Conservation (phyloP, 2,329 filamentous ascomycete species). For the Dactylellina cionopaga region DNA sequence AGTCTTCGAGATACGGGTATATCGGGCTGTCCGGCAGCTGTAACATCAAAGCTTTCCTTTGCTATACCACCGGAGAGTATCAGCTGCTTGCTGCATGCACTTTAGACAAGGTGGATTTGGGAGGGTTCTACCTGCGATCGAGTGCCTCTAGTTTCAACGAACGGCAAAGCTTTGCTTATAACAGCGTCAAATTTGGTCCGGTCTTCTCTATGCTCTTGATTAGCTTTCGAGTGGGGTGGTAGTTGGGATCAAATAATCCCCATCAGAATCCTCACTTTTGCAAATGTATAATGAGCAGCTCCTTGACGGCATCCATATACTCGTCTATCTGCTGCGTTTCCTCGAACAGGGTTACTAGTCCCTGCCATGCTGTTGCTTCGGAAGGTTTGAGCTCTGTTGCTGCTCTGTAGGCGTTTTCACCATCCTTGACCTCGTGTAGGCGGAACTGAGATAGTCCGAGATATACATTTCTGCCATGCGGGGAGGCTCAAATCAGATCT, state of each 20-base stretch:
- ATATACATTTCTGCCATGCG: conserved; percentile 77
- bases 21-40: conserved; percentile 82
- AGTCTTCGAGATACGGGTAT: conserved; percentile 83
- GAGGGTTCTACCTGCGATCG: conserved; percentile 24
- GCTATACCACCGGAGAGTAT: conserved; percentile 9
- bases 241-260: no score
- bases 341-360: conserved; percentile 85
- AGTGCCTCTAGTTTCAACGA: conserved; percentile 49
- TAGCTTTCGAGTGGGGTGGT: no score
- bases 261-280: conserved; percentile 73
- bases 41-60: conserved; percentile 70
- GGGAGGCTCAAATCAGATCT: conserved; percentile 5
- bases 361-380: conserved; percentile 90
- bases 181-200: conserved; percentile 63
- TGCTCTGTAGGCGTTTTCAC: conserved; percentile 78
- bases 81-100: neutral
- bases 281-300: conserved; percentile 78
- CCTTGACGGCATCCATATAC: conserved; percentile 78
- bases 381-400: conserved; percentile 75
- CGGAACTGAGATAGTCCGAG: conserved; percentile 86
- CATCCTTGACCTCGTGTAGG: conserved; percentile 74
- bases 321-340: conserved; percentile 77
- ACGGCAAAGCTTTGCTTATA: conserved; percentile 29
- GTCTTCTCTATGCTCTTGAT: conserved; percentile 65
- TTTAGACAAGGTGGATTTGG: neutral